Evolutionary conservation across 306 rosid species (phyloP).

Genomic region (Inga oerstediana): DNA sequence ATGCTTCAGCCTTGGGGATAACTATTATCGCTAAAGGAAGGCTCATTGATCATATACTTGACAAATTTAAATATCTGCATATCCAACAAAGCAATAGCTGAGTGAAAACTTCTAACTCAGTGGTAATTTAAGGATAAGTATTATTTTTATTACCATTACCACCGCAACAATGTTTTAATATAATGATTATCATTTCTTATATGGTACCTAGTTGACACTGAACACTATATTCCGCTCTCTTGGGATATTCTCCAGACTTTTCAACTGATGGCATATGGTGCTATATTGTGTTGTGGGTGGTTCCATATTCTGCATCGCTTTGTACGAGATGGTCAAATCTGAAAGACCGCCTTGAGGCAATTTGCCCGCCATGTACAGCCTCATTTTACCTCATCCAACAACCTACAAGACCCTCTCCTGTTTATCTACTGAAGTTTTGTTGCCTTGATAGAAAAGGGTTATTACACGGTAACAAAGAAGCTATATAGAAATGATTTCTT

Average conservation of each 20-base stretch:
- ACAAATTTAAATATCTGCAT: background rate
- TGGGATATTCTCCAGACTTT: conserved; percentile 46
- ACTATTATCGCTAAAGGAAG: background rate
- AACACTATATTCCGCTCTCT: conserved; percentile 4
- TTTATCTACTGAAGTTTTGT: conserved; percentile 65
- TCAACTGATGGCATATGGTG: conserved; percentile 88
- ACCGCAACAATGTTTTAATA: background rate
- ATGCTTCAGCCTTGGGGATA: background rate
- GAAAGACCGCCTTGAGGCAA: conserved; percentile 58
- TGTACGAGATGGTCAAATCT: conserved; percentile 51
- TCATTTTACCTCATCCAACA: conserved; percentile 47
- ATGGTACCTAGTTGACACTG: conserved; percentile 17
- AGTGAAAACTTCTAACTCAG: background rate
- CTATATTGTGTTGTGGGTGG: conserved; percentile 72
- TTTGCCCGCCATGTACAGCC: conserved; percentile 59
- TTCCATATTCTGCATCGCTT: conserved; percentile 49
- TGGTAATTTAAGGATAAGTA: background rate
- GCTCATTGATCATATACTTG: background rate
- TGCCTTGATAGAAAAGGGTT: conserved; percentile 69
- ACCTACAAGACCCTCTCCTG: conserved; percentile 43
- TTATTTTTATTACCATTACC: background rate
- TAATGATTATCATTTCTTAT: conserved; percentile 2
- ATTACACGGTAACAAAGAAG: conserved; percentile 53
- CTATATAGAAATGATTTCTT: background rate
- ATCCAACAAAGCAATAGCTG: background rate